Base-by-base conservation (phyloP, 1,284 basidiomycete species). In the Cystobasidium slooffiae region DNA sequence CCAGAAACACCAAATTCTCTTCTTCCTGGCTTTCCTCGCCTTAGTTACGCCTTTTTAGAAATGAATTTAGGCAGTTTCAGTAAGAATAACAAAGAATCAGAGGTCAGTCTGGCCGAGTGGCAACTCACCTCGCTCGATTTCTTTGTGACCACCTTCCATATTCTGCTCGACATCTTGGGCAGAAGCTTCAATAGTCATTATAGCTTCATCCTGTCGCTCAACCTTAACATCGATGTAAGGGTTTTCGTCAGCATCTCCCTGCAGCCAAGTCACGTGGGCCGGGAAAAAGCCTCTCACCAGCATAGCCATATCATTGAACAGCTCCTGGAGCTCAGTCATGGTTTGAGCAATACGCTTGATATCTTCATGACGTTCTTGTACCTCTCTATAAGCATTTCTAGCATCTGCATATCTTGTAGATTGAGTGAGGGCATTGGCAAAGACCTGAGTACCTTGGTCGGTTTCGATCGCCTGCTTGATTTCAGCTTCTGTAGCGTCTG, bases 341-440 rank as follows among this genome's bases (percentile, higher is more conserved):
- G 93, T 96, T 78, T 87, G 85, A 82, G 96, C 93, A 81, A 97
- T 93, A 80, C 88, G 88, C 79, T 88, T 87, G 78, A 97, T 88
- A 75, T 97, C 94, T 79, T 90, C 87, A 79, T 96, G 93, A 63
- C 94, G 87, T 78, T 93, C 89, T 82, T 96, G 93, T 1, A 94
- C 93, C 83, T 97, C 94, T 58, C 70, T 65, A 47, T 73, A 73
- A 0, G 91, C 94, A 63, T 88, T 87, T 72, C 92, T 86, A 10
- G 92, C 90, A 78, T 93, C 90, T 62, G 89, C 91, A 82, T 94
- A 94, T 58, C 89, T 87, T 76, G 88, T 90, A n/a, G 91, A 90
- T 70, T 86, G 87, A 69, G 94, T 86, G 76, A 95, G 86, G 37
- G 70, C 70, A 43, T 66, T 73, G 4, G 70, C 70, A 66, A 73